Base-by-base conservation (phyloP, 2,329 filamentous ascomycete species). In the Sclerotinia spermophila region DNA sequence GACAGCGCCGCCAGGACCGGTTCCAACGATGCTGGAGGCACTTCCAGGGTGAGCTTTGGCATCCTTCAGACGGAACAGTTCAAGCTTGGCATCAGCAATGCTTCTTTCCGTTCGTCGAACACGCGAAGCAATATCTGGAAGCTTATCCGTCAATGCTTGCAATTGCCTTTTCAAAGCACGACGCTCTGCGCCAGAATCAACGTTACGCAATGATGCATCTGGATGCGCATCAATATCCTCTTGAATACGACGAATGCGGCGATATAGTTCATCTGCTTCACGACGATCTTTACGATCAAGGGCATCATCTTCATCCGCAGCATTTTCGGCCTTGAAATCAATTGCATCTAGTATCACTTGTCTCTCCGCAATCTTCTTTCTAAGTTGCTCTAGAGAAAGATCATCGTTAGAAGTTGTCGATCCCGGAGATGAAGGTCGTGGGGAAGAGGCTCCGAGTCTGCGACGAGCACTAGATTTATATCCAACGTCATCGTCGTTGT, bases 221-320 rank as follows among this genome's bases (percentile, higher is more conserved):
- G 96, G 95, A 79, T 99, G 94, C 33, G 86, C 86, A 79, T 98
- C 95, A 75, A 99, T 97, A 75, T 99, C 96, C 77, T 97, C 93
- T 79, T 99, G 96, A 55, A 97, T 87, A 59, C 93, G 90, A 72
- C 96, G 88, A 78, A 99, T 95, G 61, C 96, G 92, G 66, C 93
- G 91, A 82, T 97, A 98, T 15, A 99, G 86, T 77, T 97, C 95
- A 74, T 99, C 96, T 1, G 94, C 93, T 79, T 98, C 96, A 67
- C 92, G 91, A 69, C 94, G 89, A 80, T 99, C 96, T 73, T 93
- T 89, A 67, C 95, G 89, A 79, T 99, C 96, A 58, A 98, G 86
- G 27, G 92, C 89, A 76, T 97, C 95, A 74, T 99, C 95, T 78
- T 98, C 92, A 77, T 99, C 96, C 5, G 89, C 87, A 51, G 90